A percentile compares a stretch with the other conserved stretches of the same genome.
Conservation (phyloP, 2,329 filamentous ascomycete species). For the Microascus cirrosus region DNA sequence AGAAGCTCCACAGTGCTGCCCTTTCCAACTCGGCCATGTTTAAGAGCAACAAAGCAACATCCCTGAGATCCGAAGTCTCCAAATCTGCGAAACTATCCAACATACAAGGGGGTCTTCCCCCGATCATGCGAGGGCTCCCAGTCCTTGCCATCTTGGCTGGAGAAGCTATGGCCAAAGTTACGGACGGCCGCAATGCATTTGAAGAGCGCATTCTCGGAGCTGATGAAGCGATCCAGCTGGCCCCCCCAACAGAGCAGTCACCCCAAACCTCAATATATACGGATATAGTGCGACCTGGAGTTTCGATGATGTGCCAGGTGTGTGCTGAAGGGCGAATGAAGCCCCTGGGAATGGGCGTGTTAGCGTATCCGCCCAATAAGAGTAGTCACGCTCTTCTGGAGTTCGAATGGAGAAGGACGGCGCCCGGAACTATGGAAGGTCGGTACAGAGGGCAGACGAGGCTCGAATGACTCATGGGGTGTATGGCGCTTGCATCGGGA, state of each 20-base stretch:
- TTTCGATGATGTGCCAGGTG: neutral
- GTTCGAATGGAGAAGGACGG: too few species aligned
- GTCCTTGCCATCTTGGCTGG: slow-evolving; percentile 10
- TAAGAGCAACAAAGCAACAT: neutral
- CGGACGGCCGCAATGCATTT: slow-evolving; percentile 6
- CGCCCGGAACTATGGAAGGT: too few species aligned
- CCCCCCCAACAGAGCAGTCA: neutral
- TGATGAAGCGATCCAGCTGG: neutral
- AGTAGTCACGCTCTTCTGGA: too few species aligned
- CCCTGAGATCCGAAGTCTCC: slow-evolving; percentile 7
- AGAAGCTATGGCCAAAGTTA: slow-evolving; percentile 9
- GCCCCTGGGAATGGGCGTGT: neutral
- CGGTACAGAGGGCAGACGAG: too few species aligned
- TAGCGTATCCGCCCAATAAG: neutral
- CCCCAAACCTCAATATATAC: neutral
- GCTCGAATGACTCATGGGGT: too few species aligned
- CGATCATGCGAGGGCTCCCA: slow-evolving; percentile 10
- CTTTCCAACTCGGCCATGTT: neutral
- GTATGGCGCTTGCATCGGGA: too few species aligned
- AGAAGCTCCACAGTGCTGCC: too few species aligned
- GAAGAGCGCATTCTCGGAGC: slow-evolving; percentile 10
- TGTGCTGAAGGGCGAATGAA: neutral
- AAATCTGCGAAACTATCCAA: slow-evolving; percentile 11
- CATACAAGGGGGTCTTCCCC: slow-evolving; percentile 10
- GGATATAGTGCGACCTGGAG: neutral